Percentiles rank a stretch among this genome's conserved stretches.
These are phyloP conservation scores for Berkeleyomyces rouxiae DNA, from an alignment of 2,329 filamentous ascomycete genomes.

Conservation along the genomic window DNA sequence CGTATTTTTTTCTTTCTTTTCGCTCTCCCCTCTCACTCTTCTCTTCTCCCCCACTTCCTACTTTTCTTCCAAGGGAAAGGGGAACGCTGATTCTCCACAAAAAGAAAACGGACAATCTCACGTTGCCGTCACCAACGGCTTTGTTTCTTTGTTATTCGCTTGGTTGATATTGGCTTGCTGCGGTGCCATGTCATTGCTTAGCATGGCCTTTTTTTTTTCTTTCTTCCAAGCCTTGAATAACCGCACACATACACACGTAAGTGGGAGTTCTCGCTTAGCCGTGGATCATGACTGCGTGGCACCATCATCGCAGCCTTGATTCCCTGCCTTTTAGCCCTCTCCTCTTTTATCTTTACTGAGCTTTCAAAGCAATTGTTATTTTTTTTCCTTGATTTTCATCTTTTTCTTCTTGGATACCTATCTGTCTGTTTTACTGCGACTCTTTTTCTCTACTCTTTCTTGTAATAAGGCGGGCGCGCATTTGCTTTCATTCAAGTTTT, in stretches of 20 bases:
- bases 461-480: constrained; percentile 5
- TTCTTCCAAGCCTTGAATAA: too few species aligned
- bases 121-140: too few species aligned
- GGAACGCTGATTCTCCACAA: too few species aligned
- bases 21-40: not conserved
- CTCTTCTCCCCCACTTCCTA: too few species aligned
- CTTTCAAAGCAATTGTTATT: not conserved
- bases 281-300: not conserved
- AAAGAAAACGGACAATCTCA: too few species aligned
- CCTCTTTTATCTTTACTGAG: not conserved
- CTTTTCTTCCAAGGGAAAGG: too few species aligned
- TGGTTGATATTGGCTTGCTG: too few species aligned
- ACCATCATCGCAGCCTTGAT: not conserved
- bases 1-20: not conserved
- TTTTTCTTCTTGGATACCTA: constrained; percentile 1
- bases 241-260: too few species aligned
- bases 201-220: too few species aligned
- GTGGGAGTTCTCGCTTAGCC: not conserved
- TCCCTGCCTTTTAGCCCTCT: not conserved
- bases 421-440: constrained; percentile 5
- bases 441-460: constrained; percentile 7
- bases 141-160: too few species aligned
- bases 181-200: too few species aligned
- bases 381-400: constrained; percentile 2
- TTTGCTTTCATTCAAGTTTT: constrained; percentile 8